A percentile compares a stretch with the other conserved stretches of the same genome.
phyloP scores from a whole-genome alignment of 352 stramenopile genomes.

The Saprolegnia diclina region DNA sequence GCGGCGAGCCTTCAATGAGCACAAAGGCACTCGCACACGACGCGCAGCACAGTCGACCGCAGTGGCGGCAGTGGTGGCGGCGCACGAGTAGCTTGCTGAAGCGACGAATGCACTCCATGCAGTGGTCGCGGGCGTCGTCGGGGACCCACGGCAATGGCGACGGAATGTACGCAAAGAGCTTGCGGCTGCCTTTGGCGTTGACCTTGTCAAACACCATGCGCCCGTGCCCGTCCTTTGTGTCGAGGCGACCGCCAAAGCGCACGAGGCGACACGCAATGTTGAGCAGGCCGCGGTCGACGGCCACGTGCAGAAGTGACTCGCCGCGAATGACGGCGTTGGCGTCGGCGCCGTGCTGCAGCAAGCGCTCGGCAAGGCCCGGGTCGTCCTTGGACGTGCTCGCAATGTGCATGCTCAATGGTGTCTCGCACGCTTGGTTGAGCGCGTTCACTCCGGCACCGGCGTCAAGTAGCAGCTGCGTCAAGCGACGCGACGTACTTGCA shows the following conservation, averaged over 20 bases:
- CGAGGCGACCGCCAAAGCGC: slow-evolving; percentile 45
- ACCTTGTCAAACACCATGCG: slow-evolving; percentile 69
- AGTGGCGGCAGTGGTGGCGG: slow-evolving; percentile 58
- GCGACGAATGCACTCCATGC: slow-evolving; percentile 57
- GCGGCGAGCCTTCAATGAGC: background rate
- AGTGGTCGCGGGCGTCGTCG: slow-evolving; percentile 40
- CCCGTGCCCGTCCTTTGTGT: slow-evolving; percentile 51
- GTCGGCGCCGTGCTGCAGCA: slow-evolving; percentile 52
- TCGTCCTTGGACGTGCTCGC: slow-evolving; percentile 52
- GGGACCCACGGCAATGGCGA: slow-evolving; percentile 47
- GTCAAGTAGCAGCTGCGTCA: slow-evolving; percentile 57
- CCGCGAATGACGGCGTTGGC: slow-evolving; percentile 53
- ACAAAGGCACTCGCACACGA: slow-evolving; percentile 30
- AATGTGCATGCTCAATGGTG: slow-evolving; percentile 57
- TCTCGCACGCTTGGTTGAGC: slow-evolving; percentile 65
- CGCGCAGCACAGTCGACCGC: slow-evolving; percentile 47
- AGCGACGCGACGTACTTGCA: slow-evolving; percentile 53
- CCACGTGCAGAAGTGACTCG: slow-evolving; percentile 56
- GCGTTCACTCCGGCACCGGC: slow-evolving; percentile 53
- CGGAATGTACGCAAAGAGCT: slow-evolving; percentile 46
- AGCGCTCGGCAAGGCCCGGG: slow-evolving; percentile 50
- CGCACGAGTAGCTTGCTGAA: slow-evolving; percentile 40
- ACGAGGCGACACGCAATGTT: slow-evolving; percentile 50
- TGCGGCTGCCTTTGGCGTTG: slow-evolving; percentile 36
- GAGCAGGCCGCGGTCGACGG: slow-evolving; percentile 47